Base-by-base conservation (phyloP, 2,329 filamentous ascomycete genomes). In the Penicillium decumbens region DNA sequence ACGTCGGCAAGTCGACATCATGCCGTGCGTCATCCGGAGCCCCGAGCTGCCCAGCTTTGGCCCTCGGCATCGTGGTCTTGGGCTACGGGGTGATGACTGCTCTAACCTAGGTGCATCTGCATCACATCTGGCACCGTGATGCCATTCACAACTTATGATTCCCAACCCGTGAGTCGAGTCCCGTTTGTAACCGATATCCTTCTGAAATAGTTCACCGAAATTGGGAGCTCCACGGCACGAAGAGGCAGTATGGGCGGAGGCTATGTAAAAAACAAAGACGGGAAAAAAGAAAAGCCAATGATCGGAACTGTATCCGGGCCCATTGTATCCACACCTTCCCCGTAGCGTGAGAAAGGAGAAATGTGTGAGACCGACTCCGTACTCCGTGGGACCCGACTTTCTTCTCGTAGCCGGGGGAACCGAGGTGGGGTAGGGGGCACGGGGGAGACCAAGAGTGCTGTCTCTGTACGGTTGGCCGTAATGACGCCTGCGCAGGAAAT, bases 1-100 rank as follows among this genome's bases (percentile, higher is more conserved):
- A 68, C 65, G 65, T 67, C 60, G 62, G 56, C 54, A 62, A 55
- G 56, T 63, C 55, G 55, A 53, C 57, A 58, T 61, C 44, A 50
- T 50, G 40, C 53, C 51, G 56, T 55, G 48, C 51, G 55, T 46
- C 56, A 59, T 55, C 57, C 54, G 55, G 49, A 51, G 47, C 39
- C 41, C 55, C 59, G 59, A 54, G 47, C 33, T 46, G 33, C 33
- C 33, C 6, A 37, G 18, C 33, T 10, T 37, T 39, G 46, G 40
- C 47, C 54, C 55, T 59, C 55, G 57, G 57, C 55, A 53, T 51
- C 38, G 39, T 33, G 35, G 47, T 24, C 20, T 39, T 45, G 28
- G 38, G 15, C 6, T 41, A 43, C 41, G 35, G 38, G 41, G 24
- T 18, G 23, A 5, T 15, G 12, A 13, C 23, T 12, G 23, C n/a